These are phyloP conservation scores for Candida vaughaniae DNA, from an alignment of 805 yeast genomes.

Conservation along the genomic window DNA sequence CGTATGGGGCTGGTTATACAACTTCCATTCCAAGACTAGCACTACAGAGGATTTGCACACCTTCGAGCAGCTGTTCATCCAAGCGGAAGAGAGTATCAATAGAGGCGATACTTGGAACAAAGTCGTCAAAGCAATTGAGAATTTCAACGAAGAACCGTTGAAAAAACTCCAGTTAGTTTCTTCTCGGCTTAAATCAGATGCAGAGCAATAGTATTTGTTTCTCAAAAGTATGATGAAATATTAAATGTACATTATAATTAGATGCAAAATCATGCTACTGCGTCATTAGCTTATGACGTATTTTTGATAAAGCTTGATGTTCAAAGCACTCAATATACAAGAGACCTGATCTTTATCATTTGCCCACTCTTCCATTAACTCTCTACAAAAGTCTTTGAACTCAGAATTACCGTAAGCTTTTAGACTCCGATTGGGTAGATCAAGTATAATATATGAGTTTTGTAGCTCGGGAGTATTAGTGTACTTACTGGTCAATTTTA, in stretches of 20 bases:
- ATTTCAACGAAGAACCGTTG: slow-evolving; percentile 37
- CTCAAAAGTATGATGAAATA: too few species aligned
- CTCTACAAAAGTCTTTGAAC: slow-evolving; percentile 40
- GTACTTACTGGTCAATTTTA: slow-evolving; percentile 50
- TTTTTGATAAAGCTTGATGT: slow-evolving; percentile 60
- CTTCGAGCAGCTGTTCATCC: slow-evolving; percentile 35
- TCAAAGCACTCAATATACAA: slow-evolving; percentile 74
- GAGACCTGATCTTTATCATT: slow-evolving; percentile 68
- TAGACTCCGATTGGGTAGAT: slow-evolving; percentile 52
- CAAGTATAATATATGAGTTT: slow-evolving; percentile 53
- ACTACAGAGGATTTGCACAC: slow-evolving; percentile 32
- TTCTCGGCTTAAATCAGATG: slow-evolving; percentile 9
- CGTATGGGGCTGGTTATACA: slow-evolving; percentile 66
- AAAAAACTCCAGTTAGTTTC: slow-evolving; percentile 40
- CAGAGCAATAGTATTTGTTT: too few species aligned
- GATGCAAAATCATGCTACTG: too few species aligned
- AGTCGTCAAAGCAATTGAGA: slow-evolving; percentile 48
- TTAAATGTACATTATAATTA: slow-evolving; percentile 3
- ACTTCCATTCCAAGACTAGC: slow-evolving; percentile 42
- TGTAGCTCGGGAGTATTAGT: slow-evolving; percentile 24
- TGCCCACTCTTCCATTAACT: slow-evolving; percentile 65
- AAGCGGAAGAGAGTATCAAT: slow-evolving; percentile 48
- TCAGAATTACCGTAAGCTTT: slow-evolving; percentile 48
- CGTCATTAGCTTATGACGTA: too few species aligned
- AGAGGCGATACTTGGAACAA: slow-evolving; percentile 63